These are phyloP conservation scores for Aspergillus floridensis DNA, from an alignment of 2,329 filamentous ascomycete genomes.

Conservation along the genomic window DNA sequence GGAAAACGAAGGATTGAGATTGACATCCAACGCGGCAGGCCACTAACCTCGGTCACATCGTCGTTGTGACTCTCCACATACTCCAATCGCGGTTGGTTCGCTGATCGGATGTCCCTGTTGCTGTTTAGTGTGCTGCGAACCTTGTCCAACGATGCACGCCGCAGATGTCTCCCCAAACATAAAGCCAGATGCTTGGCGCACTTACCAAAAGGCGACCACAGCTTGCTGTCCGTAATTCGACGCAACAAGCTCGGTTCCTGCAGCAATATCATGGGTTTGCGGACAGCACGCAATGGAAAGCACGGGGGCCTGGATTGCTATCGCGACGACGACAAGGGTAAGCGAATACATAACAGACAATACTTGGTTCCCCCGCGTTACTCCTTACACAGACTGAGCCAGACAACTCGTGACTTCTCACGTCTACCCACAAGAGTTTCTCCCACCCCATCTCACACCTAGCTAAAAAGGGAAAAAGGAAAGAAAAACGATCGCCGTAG, in stretches of 20 bases:
- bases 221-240: conserved; percentile 31
- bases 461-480: conserved; percentile 9
- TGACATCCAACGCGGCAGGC: background rate
- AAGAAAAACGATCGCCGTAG: background rate
- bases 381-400: too few species aligned
- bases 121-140: conserved; percentile 29
- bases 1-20: background rate
- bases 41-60: conserved; percentile 56
- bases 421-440: too few species aligned
- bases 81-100: conserved; percentile 34
- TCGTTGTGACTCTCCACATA: conserved; percentile 54
- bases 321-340: conserved; percentile 5
- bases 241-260: conserved; percentile 54
- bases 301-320: conserved; percentile 51
- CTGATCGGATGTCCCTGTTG: conserved; percentile 45
- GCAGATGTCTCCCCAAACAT: background rate
- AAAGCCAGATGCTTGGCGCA: background rate
- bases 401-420: too few species aligned
- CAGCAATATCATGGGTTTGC: conserved; percentile 49
- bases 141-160: background rate
- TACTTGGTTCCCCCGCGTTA: background rate
- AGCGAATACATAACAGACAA: conserved; percentile 15
- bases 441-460: background rate
- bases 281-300: conserved; percentile 53
- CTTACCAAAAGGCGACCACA: conserved; percentile 44